Evolutionary conservation across 1,284 basidiomycete species (phyloP), one percentile per base, ranked within the genome.

Genomic region (Nidula niveotomentosa): DNA sequence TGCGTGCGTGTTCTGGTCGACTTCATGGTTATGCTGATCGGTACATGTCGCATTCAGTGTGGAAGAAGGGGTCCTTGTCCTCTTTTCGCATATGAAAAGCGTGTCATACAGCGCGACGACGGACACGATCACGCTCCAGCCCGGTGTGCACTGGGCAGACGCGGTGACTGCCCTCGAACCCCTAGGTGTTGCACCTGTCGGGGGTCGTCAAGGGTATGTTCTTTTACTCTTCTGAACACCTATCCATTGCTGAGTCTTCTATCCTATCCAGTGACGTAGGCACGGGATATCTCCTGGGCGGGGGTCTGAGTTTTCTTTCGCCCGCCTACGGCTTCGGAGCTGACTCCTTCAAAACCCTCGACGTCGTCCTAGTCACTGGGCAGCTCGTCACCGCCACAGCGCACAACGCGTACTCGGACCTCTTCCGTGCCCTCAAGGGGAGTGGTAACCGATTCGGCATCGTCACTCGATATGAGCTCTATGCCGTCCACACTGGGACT

Each of bases 401-500:
- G 6, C 68, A 63, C 1, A 76, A 76, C 53, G 23, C 23, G 23
- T 71, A 74, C 53, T 60, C 67, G 2, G 75, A 76, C 56, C 67
- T 77, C 9, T 76, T 77, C 62, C 65, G 66, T 33, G 73, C 74
- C 4, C 60, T 77, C 50, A 76, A 75, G 57, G 74, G 74, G 5
- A 74, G 74, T 9, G 74, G 65, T 4, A 76, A 71, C 59, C 66
- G 74, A 17, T 75, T 75, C 55, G 75, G 74, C 1, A 75, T 77
- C 51, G 74, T 76, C 17, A 75, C 75, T 17, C 61, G 72, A 18
- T 75, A 74, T 48, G 68, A 71, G 36, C 63, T 77, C 6, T 59
- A 69, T 37, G 66, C 72, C 13, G 61, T 71, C 9, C 69, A 72
- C 33, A 70, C 67, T 18, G 75, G 73, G 2, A 67, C 65, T 12